Conservation (phyloP, 2,329 filamentous ascomycete species). For the Dactylellina drechsleri region DNA sequence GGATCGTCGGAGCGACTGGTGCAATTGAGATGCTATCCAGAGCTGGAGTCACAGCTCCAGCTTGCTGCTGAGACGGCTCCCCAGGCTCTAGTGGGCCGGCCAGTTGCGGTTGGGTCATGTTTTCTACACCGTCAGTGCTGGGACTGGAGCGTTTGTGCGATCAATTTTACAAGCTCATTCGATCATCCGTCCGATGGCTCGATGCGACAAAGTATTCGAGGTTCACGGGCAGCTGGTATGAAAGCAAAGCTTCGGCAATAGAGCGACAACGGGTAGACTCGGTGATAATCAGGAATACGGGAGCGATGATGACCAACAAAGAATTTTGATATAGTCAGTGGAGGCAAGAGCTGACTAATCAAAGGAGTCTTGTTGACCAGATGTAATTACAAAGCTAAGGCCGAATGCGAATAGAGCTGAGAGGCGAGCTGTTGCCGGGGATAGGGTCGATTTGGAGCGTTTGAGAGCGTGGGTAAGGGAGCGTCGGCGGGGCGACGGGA, state of each 20-base stretch:
- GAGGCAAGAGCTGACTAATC: conserved; percentile 14
- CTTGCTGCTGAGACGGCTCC: conserved; percentile 21
- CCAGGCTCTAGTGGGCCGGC: conserved; percentile 28
- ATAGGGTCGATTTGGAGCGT: background rate
- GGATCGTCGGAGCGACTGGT: conserved; percentile 1
- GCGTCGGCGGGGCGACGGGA: background rate
- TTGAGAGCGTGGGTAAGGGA: background rate
- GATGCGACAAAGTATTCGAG: background rate
- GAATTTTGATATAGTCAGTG: background rate
- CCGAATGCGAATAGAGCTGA: background rate
- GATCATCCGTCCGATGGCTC: conserved; percentile 23
- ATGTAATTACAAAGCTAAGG: background rate
- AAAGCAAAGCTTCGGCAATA: background rate
- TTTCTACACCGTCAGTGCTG: conserved; percentile 24
- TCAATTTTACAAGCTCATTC: conserved; percentile 22
- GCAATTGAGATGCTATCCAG: background rate
- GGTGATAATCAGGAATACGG: conserved; percentile 10
- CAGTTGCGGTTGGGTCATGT: conserved; percentile 50
- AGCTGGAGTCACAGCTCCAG: conserved; percentile 2
- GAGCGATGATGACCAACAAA: background rate
- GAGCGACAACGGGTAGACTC: conserved; percentile 13
- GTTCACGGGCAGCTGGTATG: too few relatives aligned
- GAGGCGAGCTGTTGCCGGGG: background rate
- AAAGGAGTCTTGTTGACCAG: background rate
- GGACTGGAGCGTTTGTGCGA: conserved; percentile 14